phyloP scores from a whole-genome alignment of 495 filamentous ascomycete genomes.

The Aspergillus indologenus region DNA sequence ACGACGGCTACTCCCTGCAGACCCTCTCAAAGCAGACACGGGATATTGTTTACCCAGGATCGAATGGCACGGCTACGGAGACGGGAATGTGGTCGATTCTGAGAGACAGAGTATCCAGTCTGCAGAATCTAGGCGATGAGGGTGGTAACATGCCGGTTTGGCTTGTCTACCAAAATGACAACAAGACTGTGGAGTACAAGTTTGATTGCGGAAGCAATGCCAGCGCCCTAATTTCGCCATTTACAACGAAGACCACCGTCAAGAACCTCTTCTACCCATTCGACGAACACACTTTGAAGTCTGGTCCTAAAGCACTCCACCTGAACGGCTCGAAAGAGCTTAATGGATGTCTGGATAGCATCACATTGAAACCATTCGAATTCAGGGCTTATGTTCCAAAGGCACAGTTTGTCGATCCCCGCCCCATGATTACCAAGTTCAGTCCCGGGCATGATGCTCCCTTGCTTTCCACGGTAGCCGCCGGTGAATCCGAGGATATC shows the following conservation, averaged over 20 bases:
- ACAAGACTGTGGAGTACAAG: conserved; percentile 52
- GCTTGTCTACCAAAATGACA: conserved; percentile 65
- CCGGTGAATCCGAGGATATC: conserved; percentile 45
- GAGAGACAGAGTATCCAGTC: conserved; percentile 45
- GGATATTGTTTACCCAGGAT: conserved; percentile 51
- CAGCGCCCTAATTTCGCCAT: conserved; percentile 57
- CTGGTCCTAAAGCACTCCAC: conserved; percentile 36
- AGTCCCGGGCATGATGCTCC: conserved; percentile 62
- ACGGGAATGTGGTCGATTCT: conserved; percentile 66
- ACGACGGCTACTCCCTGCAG: conserved; percentile 62
- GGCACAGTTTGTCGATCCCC: conserved; percentile 45
- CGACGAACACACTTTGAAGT: conserved; percentile 50
- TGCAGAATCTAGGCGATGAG: conserved; percentile 50
- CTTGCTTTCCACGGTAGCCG: conserved; percentile 46
- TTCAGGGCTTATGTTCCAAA: conserved; percentile 64
- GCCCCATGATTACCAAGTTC: conserved; percentile 65
- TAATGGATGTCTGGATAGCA: conserved; percentile 56
- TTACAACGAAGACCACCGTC: conserved; percentile 53
- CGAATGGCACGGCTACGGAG: conserved; percentile 53
- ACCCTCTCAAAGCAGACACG: conserved; percentile 59
- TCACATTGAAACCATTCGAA: conserved; percentile 56
- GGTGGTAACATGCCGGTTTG: conserved; percentile 57
- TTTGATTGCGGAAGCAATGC: conserved; percentile 55
- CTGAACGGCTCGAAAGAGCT: conserved; percentile 41
- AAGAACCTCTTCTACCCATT: conserved; percentile 67